Conservation (phyloP, 768 basidiomycete species). For the Psilocybe tampanensis region DNA sequence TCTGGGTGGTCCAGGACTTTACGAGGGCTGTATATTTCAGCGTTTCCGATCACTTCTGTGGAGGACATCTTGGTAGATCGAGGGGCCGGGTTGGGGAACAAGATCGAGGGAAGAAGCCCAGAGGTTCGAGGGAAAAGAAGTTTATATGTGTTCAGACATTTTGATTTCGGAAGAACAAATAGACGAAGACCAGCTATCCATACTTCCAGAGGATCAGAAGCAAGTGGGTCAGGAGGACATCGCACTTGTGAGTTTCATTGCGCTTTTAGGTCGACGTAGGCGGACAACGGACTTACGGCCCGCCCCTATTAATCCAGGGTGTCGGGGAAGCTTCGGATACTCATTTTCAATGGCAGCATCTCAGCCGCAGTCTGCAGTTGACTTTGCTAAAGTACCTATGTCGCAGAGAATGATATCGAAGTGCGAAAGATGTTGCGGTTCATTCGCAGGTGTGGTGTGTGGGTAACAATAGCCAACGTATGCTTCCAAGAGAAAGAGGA, state of each 20-base stretch:
- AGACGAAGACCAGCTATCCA: neutral
- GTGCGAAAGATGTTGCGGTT: neutral
- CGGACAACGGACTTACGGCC: no score
- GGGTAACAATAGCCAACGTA: constrained; percentile 10
- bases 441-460: constrained; percentile 1
- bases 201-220: neutral
- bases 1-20: constrained; percentile 58
- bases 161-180: neutral
- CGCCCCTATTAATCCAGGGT: no score
- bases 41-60: constrained; percentile 32
- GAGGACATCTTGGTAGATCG: constrained; percentile 25
- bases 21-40: constrained; percentile 55
- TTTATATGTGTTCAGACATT: neutral
- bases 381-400: no score
- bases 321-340: neutral
- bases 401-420: no score
- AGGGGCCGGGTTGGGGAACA: neutral
- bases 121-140: neutral
- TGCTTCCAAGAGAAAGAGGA: constrained; percentile 1
- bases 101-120: neutral
- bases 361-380: no score
- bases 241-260: neutral
- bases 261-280: neutral
- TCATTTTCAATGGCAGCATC: neutral
- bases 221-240: constrained; percentile 11